Percentiles rank a stretch among this genome's conserved stretches.
Evolutionary conservation across 495 filamentous ascomycete genomes (phyloP).

Genomic region (Neurospora sp.): DNA sequence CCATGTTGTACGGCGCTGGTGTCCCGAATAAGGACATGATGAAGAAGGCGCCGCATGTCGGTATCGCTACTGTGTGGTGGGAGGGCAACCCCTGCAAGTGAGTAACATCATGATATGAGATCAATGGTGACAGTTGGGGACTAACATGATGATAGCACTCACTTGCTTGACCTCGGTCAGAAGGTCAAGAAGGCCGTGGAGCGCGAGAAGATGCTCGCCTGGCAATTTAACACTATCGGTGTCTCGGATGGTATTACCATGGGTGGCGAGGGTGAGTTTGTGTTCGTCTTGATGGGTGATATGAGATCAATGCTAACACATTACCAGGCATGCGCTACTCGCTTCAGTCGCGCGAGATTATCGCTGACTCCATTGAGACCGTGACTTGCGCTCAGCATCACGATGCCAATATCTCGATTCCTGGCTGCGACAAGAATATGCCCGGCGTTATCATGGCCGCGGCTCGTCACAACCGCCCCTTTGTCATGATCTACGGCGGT

Average conservation of each 20-base stretch:
- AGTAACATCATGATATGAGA: conserved; percentile 15
- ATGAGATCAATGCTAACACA: neutral
- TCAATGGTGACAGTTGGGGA: neutral
- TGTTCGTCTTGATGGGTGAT: no score
- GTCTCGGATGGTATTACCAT: conserved; percentile 93
- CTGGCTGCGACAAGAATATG: conserved; percentile 99
- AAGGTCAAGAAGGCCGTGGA: conserved; percentile 76
- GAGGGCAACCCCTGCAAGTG: conserved; percentile 80
- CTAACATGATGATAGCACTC: conserved; percentile 25
- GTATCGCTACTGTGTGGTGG: conserved; percentile 90
- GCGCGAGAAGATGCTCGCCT: conserved; percentile 81
- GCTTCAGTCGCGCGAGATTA: conserved; percentile 89
- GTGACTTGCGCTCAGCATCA: conserved; percentile 82
- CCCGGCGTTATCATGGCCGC: conserved; percentile 61
- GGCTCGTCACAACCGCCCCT: conserved; percentile 84
- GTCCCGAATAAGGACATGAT: conserved; percentile 76
- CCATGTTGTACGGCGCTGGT: conserved; percentile 93
- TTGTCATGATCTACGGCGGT: conserved; percentile 72
- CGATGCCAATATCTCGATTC: conserved; percentile 90
- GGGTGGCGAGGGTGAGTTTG: conserved; percentile 72
- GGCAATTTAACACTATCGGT: conserved; percentile 91
- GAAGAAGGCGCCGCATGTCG: conserved; percentile 86
- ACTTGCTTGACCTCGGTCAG: conserved; percentile 75
- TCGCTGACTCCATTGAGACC: conserved; percentile 90
- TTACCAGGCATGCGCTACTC: conserved; percentile 87